Percentiles rank a stretch among this genome's conserved stretches.
Evolutionary conservation across 2,329 filamentous ascomycete species (phyloP).

Genomic region (Cucurbitaria berberidis): DNA sequence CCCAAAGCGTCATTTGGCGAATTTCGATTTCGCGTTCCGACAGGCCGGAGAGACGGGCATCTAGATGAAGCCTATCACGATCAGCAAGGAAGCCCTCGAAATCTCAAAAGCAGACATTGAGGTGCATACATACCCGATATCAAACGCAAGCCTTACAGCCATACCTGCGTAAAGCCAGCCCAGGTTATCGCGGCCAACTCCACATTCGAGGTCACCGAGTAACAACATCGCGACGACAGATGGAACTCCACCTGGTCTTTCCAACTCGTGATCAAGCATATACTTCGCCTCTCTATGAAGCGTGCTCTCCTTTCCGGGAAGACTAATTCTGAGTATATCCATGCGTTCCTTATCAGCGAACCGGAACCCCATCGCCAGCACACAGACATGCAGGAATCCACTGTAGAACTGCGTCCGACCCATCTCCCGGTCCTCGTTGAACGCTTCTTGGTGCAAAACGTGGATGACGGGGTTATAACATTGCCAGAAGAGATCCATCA

Average conservation of each 20-base stretch:
- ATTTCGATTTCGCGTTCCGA: conserved; percentile 56
- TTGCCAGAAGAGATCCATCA: conserved; percentile 60
- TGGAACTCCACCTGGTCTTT: conserved; percentile 59
- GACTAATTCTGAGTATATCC: conserved; percentile 57
- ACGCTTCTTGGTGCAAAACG: conserved; percentile 58
- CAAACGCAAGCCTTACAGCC: conserved; percentile 37
- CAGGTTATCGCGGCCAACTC: conserved; percentile 60
- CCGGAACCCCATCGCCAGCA: conserved; percentile 61
- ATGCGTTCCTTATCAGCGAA: conserved; percentile 58
- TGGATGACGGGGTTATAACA: conserved; percentile 59
- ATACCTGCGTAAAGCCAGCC: conserved; percentile 62
- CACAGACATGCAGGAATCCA: conserved; percentile 59
- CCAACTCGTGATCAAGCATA: conserved; percentile 61
- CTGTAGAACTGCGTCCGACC: conserved; percentile 59
- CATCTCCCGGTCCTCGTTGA: conserved; percentile 56
- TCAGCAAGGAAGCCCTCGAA: background rate
- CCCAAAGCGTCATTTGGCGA: conserved; percentile 59
- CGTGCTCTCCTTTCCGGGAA: conserved; percentile 58
- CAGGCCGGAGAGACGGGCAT: conserved; percentile 52
- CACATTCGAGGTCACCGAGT: conserved; percentile 61
- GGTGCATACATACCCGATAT: conserved; percentile 31
- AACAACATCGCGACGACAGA: conserved; percentile 60
- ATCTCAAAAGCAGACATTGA: background rate
- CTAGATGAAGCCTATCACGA: conserved; percentile 55
- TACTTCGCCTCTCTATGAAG: conserved; percentile 62